Evolutionary conservation across 805 yeast genomes (phyloP).

Genomic region (Yarrowia sp.): DNA sequence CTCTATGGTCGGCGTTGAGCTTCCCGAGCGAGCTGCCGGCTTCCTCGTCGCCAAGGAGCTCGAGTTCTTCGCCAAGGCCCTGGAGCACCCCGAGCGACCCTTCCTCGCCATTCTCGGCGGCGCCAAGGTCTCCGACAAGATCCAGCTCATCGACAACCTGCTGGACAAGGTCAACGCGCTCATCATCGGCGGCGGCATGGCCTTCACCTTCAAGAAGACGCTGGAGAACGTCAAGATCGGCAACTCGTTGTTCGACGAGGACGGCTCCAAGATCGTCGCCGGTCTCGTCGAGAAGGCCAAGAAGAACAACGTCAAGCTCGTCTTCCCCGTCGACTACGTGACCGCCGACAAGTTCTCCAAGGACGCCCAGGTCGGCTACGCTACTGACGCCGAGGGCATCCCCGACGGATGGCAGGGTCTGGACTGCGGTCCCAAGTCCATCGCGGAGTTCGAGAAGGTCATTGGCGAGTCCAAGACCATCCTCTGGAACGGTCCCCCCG

Average conservation of each 20-base stretch:
- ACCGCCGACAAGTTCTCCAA: slow-evolving; percentile 92
- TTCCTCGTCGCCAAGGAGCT: slow-evolving; percentile 98
- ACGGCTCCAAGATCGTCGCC: slow-evolving; percentile 94
- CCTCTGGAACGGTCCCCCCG: slow-evolving; percentile 99
- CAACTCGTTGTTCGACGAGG: slow-evolving; percentile 86
- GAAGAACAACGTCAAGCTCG: slow-evolving; percentile 89
- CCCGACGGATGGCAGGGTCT: slow-evolving; percentile 95
- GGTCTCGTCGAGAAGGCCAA: slow-evolving; percentile 92
- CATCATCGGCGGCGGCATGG: slow-evolving; percentile 99
- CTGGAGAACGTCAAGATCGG: slow-evolving; percentile 84
- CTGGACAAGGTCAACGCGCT: slow-evolving; percentile 92
- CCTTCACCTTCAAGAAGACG: slow-evolving; percentile 97
- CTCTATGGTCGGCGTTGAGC: slow-evolving; percentile 96
- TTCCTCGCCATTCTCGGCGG: slow-evolving; percentile 99
- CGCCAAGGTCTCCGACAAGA: slow-evolving; percentile 99
- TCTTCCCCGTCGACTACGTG: slow-evolving; percentile 92
- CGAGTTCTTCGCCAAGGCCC: slow-evolving; percentile 95
- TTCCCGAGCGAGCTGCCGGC: slow-evolving; percentile 97
- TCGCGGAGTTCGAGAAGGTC: slow-evolving; percentile 73
- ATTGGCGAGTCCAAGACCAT: slow-evolving; percentile 94
- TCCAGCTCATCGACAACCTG: slow-evolving; percentile 89
- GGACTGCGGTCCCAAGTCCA: slow-evolving; percentile 90
- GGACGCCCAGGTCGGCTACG: slow-evolving; percentile 82
- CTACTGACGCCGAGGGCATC: slow-evolving; percentile 87
- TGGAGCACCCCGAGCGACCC: slow-evolving; percentile 97